Evolutionary conservation across 306 rosid genomes (phyloP).

Genomic region (Glycine tomentella): DNA sequence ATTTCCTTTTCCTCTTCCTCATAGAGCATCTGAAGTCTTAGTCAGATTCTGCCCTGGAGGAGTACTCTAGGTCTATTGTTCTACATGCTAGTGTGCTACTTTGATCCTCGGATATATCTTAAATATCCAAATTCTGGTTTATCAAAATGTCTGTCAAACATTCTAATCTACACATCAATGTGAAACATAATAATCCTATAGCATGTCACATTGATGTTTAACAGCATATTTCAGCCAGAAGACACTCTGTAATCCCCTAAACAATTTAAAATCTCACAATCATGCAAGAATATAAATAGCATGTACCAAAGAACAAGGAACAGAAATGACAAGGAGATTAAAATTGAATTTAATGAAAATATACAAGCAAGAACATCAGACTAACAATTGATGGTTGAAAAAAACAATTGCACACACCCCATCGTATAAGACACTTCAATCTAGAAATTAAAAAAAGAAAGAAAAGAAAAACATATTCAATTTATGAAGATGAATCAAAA

Average conservation of each 20-base stretch:
- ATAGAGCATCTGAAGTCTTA: neutral
- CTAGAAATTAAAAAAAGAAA: neutral
- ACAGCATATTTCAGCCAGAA: neutral
- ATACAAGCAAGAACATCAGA: neutral
- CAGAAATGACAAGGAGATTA: conserved; percentile 1
- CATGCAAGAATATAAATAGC: conserved; percentile 10
- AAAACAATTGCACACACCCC: neutral
- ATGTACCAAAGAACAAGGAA: conserved; percentile 26
- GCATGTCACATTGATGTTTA: neutral
- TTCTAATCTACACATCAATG: neutral
- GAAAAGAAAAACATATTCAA: neutral
- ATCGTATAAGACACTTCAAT: conserved; percentile 22
- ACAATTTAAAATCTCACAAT: neutral
- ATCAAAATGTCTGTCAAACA: neutral
- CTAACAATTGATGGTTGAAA: neutral
- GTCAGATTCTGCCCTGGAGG: neutral
- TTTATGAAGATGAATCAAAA: conserved; percentile 28
- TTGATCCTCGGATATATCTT: neutral
- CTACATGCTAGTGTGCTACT: neutral
- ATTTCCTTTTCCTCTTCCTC: neutral
- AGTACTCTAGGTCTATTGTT: neutral
- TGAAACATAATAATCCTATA: conserved; percentile 21
- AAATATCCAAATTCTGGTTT: neutral
- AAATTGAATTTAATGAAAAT: conserved; percentile 10
- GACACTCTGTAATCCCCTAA: neutral